Conservation (phyloP, 768 basidiomycete species). For the Boletus eberwhitei region DNA sequence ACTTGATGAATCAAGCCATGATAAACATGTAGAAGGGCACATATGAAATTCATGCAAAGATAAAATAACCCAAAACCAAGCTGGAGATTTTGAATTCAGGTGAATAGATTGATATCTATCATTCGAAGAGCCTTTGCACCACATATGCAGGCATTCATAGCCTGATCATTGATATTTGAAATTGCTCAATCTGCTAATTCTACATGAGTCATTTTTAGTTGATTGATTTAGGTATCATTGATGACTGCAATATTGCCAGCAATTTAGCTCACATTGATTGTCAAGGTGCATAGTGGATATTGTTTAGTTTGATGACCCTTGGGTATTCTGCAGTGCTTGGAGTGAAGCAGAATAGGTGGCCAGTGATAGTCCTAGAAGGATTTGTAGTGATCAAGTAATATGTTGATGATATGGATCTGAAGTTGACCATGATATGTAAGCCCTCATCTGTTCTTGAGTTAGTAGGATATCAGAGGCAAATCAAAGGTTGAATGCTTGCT, state of each 20-base stretch:
- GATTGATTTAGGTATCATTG: not conserved
- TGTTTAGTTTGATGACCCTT: too few species aligned
- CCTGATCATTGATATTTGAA: not conserved
- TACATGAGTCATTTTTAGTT: not conserved
- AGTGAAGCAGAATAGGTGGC: too few species aligned
- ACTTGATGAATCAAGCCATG: not conserved
- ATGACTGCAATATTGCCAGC: not conserved
- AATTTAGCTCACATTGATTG: too few species aligned
- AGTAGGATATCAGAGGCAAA: too few species aligned
- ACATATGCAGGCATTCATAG: not conserved
- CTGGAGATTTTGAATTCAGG: not conserved
- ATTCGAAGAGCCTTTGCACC: not conserved
- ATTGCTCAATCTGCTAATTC: not conserved
- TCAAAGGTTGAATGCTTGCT: too few species aligned
- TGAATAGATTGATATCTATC: not conserved
- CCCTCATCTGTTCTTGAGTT: too few species aligned
- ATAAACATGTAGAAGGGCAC: slow-evolving; percentile 1
- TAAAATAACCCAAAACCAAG: not conserved
- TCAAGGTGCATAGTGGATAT: too few species aligned
- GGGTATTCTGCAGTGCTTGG: too few species aligned
- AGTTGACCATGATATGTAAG: too few species aligned
- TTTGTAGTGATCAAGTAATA: too few species aligned
- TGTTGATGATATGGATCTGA: too few species aligned
- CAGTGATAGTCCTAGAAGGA: too few species aligned
- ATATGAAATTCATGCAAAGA: not conserved